Evolutionary conservation across 371 early-diverging fungal species (phyloP), one percentile per base, ranked within the genome.

Genomic region (Syncephalastrum racemosum): DNA sequence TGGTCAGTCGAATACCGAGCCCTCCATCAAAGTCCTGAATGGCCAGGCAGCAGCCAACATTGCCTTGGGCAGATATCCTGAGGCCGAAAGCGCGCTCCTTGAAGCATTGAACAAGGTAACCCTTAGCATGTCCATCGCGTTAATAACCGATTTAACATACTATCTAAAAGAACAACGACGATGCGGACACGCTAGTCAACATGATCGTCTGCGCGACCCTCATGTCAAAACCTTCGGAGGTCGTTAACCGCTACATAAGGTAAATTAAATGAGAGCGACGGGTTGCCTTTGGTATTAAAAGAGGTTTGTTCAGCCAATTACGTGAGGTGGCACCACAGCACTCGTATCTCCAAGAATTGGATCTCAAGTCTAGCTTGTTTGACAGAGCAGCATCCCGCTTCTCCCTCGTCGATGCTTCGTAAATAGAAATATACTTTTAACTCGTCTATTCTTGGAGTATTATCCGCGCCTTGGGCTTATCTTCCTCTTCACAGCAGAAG

Each of bases 161-260:
- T 20, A 14, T 16, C 0, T 14, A 15, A 46, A 53, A 88, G 89
- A 87, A 90, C 54, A 72, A 81, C 39, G 80, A 81, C 62, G 87
- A 95, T 61, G 83, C 95, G 3, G 95, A 98, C 50, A 88, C 91
- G 0, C 75, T 98, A 23, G 90, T 91, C 27, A 96, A 98, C 68
- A 80, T 94, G 70, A 84, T 92, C 55, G 84, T 90, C 4, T 77
- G 84, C 53, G 77, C 87, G 22, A 79, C 75, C 36, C 77, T 91
- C 47, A 68, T 79, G 42, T 81, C 82, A 50, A 95, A 93, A 62
- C 80, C 93, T 1, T 48, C 69, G 15, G 90, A 91, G 48, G 84
- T 88, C 18, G 66, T 84, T 46, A 70, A 70, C 41, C 79, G 84
- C 46, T 87, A 89, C 65, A 68, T 84, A 54, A 85, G 70, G 92